Evolutionary conservation across 1,139 yeast genomes (phyloP), one percentile per base, ranked within the genome.

Genomic region (Hemisphaericaspora subhashii): DNA sequence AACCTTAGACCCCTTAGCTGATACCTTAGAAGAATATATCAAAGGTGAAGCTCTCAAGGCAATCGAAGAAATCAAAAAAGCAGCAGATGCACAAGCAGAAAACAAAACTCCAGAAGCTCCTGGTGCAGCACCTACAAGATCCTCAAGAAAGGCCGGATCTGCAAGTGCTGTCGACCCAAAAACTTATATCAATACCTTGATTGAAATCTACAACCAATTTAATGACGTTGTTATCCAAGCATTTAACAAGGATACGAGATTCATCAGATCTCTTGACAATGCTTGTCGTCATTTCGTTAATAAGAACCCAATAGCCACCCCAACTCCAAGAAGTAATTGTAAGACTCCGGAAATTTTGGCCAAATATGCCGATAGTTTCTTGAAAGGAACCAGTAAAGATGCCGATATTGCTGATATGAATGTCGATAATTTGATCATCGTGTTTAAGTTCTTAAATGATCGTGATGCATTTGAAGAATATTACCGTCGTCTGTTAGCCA

Each of bases 401-500:
- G 70, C 81, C 0, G 92, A 83, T 46, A 72, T 78, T 13, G 67
- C 71, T 42, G 92, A 85, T 53, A 80, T 90, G 82, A 86, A 83
- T 44, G 72, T 83, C 17, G 90, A 85, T 51, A 92, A 90, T 52
- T 78, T 92, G 54, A 87, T 92, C 88, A 79, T 81, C 22, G 75
- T 92, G 20, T 88, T 94, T 71, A 86, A 84, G 55, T 92, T 87
- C 58, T 77, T 94, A 41, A 90, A 87, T 39, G 98, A 92, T 60
- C 90, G 90, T 61, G 98, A 94, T 68, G 86, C 94, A 30, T 94
- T 94, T 63, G 98, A 92, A 66, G 86, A 84, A 51, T 86, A 86
- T 64, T 94, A 92, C 64, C 82, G 98, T 60, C 81, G 97, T 51
- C 72, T 85, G 56, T 73, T 94, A 52, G 95, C 98, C 6, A 86